Conservation (phyloP, 116 monocot genomes). For the Dioscorea cayenensis region DNA sequence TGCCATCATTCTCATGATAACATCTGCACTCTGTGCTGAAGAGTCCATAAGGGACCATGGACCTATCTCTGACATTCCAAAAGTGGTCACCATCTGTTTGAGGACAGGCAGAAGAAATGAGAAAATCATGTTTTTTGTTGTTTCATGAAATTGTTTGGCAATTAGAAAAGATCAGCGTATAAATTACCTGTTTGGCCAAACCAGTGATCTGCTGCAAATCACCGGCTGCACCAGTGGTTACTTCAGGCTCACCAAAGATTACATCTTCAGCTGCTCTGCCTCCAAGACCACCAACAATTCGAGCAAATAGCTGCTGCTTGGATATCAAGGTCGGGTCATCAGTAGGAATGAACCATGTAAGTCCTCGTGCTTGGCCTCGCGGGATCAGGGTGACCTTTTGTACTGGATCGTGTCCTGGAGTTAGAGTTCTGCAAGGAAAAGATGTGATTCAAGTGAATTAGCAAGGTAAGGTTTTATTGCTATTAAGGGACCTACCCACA, state of each 20-base stretch:
- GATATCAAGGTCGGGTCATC: constrained; percentile 78
- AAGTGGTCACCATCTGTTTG: constrained; percentile 82
- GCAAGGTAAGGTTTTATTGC: no score
- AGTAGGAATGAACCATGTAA: constrained; percentile 72
- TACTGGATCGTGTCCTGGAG: constrained; percentile 74
- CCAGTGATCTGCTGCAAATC: constrained; percentile 70
- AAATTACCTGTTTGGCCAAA: constrained; percentile 61
- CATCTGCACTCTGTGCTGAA: constrained; percentile 65
- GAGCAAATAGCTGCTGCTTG: constrained; percentile 69
- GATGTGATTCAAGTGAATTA: neutral
- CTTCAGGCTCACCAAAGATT: constrained; percentile 78
- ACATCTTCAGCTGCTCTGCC: constrained; percentile 76
- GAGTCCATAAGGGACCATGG: constrained; percentile 96
- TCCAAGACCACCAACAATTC: constrained; percentile 78
- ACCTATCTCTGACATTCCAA: constrained; percentile 96
- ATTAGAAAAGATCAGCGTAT: neutral
- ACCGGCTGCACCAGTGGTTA: constrained; percentile 79
- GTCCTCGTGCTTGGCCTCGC: constrained; percentile 69
- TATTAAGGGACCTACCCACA: no score
- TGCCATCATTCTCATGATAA: constrained; percentile 99
- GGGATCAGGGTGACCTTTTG: constrained; percentile 77
- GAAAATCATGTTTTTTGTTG: neutral
- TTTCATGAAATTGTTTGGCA: neutral
- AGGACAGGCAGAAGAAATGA: neutral
- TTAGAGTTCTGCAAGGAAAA: constrained; percentile 48